A percentile compares a stretch with the other conserved stretches of the same genome.
Evolutionary conservation across 108 stramenopile species (phyloP).

Genomic region (Pseudonitzschia delicatissima): DNA sequence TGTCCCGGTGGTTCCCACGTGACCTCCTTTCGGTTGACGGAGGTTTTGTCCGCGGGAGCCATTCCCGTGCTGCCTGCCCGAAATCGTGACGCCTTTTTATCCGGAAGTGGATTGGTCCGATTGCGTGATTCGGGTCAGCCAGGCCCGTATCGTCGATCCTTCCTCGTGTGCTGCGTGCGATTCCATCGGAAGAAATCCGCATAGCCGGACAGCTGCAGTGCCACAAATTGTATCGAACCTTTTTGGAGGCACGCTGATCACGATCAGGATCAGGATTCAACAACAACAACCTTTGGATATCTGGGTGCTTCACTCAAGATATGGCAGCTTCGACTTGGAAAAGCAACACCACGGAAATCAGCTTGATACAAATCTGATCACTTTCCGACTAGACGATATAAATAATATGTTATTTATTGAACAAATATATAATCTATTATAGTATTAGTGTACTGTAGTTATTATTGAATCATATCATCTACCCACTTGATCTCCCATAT

Average conservation of each 20-base stretch:
- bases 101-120: conserved; percentile 34
- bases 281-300: conserved; percentile 3
- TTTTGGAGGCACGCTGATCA: neutral
- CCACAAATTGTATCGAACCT: conserved; percentile 4
- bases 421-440: no score
- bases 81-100: conserved; percentile 12
- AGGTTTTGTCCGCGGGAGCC: conserved; percentile 29
- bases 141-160: conserved; percentile 33
- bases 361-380: neutral
- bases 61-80: conserved; percentile 27
- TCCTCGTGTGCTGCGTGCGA: conserved; percentile 19
- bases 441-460: no score
- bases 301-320: neutral
- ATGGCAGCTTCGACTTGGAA: conserved; percentile 5
- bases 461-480: no score
- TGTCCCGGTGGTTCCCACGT: conserved; percentile 34
- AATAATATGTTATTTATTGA: no score
- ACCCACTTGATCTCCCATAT: no score
- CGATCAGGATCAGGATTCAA: neutral
- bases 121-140: conserved; percentile 26
- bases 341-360: conserved; percentile 2
- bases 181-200: conserved; percentile 9
- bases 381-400: no score
- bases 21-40: conserved; percentile 31
- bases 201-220: conserved; percentile 9